Conservation (phyloP, 345 rosid species). For the Lumnitzera racemosa region DNA sequence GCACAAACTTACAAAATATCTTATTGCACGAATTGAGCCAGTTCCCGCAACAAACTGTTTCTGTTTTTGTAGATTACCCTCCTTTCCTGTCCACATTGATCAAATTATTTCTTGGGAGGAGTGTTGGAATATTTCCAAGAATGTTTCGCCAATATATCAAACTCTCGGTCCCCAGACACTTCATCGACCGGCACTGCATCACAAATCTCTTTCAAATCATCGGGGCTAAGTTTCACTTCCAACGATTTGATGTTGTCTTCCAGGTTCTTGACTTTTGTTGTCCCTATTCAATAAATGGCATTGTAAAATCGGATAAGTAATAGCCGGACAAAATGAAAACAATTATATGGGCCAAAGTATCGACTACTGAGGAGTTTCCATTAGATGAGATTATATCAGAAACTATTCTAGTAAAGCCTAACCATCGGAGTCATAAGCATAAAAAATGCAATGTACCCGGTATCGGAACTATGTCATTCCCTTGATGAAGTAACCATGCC, state of each 20-base stretch:
- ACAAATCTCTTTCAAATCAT: constrained; percentile 29
- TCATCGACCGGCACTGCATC: constrained; percentile 30
- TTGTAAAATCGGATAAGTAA: neutral
- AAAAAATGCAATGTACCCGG: constrained; percentile 20
- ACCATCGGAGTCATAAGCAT: too few species aligned
- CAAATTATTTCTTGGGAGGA: constrained; percentile 17
- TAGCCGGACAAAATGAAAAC: too few species aligned
- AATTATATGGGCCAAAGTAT: neutral
- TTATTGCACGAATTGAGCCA: too few species aligned
- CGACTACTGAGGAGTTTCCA: neutral
- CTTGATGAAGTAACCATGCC: constrained; percentile 42
- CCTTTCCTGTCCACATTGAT: neutral
- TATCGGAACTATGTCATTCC: constrained; percentile 39
- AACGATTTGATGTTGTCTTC: constrained; percentile 34
- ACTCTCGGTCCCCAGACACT: constrained; percentile 26
- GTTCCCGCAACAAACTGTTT: neutral
- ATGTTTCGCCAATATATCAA: constrained; percentile 3
- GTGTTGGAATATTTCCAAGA: constrained; percentile 29
- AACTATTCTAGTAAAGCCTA: neutral
- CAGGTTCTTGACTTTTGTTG: constrained; percentile 38
- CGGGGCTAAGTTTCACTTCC: constrained; percentile 20
- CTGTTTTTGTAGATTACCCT: neutral
- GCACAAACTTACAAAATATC: too few species aligned
- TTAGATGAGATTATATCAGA: neutral
- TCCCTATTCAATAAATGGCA: constrained; percentile 19